Evolutionary conservation across 2,329 filamentous ascomycete species (phyloP).

Genomic region (Helicocarpus griseus): DNA sequence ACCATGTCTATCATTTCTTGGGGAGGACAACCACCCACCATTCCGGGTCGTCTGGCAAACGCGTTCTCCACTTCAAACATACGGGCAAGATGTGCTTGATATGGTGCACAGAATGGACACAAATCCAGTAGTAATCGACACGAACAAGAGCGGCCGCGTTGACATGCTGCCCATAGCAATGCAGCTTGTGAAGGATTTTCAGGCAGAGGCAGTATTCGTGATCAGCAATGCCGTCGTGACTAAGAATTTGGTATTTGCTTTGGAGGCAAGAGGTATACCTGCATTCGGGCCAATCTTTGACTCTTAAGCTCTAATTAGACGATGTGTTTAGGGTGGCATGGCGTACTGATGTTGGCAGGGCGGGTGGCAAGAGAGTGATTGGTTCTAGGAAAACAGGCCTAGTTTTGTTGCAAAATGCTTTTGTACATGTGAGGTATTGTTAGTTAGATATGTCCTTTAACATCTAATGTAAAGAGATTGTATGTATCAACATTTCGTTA

Average conservation of each 20-base stretch:
- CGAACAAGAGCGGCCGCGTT: slow-evolving; percentile 47
- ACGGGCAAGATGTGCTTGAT: slow-evolving; percentile 48
- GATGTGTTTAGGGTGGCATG: too few relatives aligned
- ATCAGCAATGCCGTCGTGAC: slow-evolving; percentile 63
- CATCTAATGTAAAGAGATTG: too few relatives aligned
- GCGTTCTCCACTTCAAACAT: slow-evolving; percentile 51
- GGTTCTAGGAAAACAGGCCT: too few relatives aligned
- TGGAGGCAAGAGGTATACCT: slow-evolving; percentile 56
- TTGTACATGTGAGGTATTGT: too few relatives aligned
- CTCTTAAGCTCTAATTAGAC: too few relatives aligned
- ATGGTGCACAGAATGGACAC: slow-evolving; percentile 50
- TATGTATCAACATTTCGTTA: too few relatives aligned
- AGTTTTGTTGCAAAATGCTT: too few relatives aligned
- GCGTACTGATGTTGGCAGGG: too few relatives aligned
- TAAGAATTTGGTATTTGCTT: slow-evolving; percentile 56
- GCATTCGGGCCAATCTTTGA: slow-evolving; percentile 71
- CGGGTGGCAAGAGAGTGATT: too few relatives aligned
- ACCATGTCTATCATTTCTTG: slow-evolving; percentile 54
- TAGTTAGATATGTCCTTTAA: too few relatives aligned
- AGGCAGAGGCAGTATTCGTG: slow-evolving; percentile 60
- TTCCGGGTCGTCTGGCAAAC: slow-evolving; percentile 61
- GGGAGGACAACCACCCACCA: slow-evolving; percentile 33
- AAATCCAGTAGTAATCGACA: slow-evolving; percentile 59
- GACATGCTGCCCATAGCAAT: slow-evolving; percentile 52
- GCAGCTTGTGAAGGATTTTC: slow-evolving; percentile 36